Conservation (phyloP, 352 stramenopile species). For the Globisporangium heterothallicum region DNA sequence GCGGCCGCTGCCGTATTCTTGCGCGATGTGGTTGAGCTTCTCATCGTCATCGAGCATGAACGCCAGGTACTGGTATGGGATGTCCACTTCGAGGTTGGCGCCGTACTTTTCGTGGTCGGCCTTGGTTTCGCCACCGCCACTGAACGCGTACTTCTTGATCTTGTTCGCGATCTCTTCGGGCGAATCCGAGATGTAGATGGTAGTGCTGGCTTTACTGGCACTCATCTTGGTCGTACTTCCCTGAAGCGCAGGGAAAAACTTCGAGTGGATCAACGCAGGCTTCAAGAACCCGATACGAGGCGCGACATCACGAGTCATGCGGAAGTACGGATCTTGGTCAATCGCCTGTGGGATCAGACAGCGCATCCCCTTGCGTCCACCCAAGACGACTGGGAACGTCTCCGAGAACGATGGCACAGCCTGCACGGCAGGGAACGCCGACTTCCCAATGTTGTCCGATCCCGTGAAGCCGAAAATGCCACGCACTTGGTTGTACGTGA, state of each 20-base stretch:
- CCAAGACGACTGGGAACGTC: constrained; percentile 93
- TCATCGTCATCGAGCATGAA: constrained; percentile 99
- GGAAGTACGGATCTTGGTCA: constrained; percentile 99
- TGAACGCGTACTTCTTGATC: constrained; percentile 88
- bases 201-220: constrained; percentile 92
- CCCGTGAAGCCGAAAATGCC: constrained; percentile 99
- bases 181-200: constrained; percentile 99
- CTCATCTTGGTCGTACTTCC: constrained; percentile 98
- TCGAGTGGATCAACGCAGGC: constrained; percentile 98
- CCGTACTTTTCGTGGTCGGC: constrained; percentile 97
- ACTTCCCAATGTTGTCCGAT: constrained; percentile 98
- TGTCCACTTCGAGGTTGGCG: constrained; percentile 98
- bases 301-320: constrained; percentile 98
- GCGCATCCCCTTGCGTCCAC: constrained; percentile 83
- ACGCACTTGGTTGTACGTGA: constrained; percentile 96
- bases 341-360: constrained; percentile 99
- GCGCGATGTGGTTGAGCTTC: constrained; percentile 89
- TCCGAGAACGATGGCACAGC: constrained; percentile 97
- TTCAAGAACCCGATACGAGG: constrained; percentile 95
- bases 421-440: constrained; percentile 98
- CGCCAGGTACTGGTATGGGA: constrained; percentile 97
- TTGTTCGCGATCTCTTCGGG: constrained; percentile 93
- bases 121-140: constrained; percentile 96
- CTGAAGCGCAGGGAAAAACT: constrained; percentile 99
- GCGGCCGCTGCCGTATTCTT: constrained; percentile 94